Conservation (phyloP, 2,329 filamentous ascomycete species). For the Westerdykella sp. region DNA sequence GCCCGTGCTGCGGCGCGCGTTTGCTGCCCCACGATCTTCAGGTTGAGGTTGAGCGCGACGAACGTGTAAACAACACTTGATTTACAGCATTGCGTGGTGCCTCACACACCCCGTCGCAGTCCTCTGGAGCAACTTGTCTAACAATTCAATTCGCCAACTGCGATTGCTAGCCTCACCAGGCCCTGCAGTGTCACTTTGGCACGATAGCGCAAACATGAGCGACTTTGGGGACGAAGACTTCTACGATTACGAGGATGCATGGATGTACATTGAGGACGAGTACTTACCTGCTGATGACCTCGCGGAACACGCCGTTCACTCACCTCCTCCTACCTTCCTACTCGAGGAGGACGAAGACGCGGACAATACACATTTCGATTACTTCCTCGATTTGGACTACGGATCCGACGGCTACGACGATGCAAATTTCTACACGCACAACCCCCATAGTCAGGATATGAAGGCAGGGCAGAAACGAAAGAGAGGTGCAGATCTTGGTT, state of each 20-base stretch:
- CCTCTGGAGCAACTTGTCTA: too few relatives aligned
- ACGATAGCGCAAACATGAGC: conserved; percentile 26
- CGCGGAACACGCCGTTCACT: conserved; percentile 43
- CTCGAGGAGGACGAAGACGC: conserved; percentile 26
- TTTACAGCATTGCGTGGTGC: too few relatives aligned
- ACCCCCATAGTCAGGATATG: conserved; percentile 9
- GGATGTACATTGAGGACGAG: conserved; percentile 45
- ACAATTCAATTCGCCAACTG: too few relatives aligned
- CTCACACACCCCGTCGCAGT: too few relatives aligned
- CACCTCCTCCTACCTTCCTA: conserved; percentile 34
- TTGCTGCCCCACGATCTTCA: too few relatives aligned
- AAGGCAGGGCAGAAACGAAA: conserved; percentile 29
- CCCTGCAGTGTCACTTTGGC: neutral
- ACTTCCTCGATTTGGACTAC: conserved; percentile 46
- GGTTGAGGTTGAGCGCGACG: too few relatives aligned
- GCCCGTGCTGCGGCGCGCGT: too few relatives aligned
- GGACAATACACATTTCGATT: conserved; percentile 45
- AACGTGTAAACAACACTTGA: too few relatives aligned
- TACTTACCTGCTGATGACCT: conserved; percentile 43
- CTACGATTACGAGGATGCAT: conserved; percentile 38
- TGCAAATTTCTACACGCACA: conserved; percentile 25
- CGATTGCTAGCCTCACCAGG: too few relatives aligned
- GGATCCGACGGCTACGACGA: conserved; percentile 44
- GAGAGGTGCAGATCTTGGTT: conserved; percentile 9
- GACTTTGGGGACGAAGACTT: conserved; percentile 39